Conservation (phyloP, 1,139 yeast genomes). For the Wickerhamomyces sp. region DNA sequence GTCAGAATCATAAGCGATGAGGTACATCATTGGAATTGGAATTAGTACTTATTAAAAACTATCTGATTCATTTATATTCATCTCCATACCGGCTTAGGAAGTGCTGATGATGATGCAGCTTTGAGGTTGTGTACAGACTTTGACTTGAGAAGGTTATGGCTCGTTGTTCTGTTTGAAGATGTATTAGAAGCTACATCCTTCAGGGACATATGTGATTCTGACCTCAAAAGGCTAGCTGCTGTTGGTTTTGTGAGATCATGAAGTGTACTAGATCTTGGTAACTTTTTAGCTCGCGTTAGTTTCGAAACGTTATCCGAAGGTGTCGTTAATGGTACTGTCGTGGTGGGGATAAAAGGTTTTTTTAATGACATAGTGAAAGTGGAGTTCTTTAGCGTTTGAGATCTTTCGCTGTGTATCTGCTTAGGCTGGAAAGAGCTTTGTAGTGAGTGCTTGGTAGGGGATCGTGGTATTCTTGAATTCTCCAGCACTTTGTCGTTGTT, state of each 20-base stretch:
- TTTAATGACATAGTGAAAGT: slow-evolving; percentile 6
- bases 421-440: neutral
- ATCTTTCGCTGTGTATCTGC: neutral
- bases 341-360: neutral
- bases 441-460: slow-evolving; percentile 4
- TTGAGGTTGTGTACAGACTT: slow-evolving; percentile 11
- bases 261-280: slow-evolving; percentile 20
- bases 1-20: neutral
- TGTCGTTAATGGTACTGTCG: slow-evolving; percentile 7
- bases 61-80: slow-evolving; percentile 2
- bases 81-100: slow-evolving; percentile 20
- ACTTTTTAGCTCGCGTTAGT: slow-evolving; percentile 10
- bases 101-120: neutral
- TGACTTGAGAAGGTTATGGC: slow-evolving; percentile 9
- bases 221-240: slow-evolving; percentile 17
- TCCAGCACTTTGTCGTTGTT: neutral
- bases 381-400: slow-evolving; percentile 5
- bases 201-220: slow-evolving; percentile 14
- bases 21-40: neutral
- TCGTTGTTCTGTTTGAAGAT: neutral
- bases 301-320: slow-evolving; percentile 10
- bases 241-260: slow-evolving; percentile 19
- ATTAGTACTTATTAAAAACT: neutral
- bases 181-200: neutral
- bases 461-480: slow-evolving; percentile 5